Conservation (phyloP, 2,329 filamentous ascomycete genomes). For the Gaeumannomyces sp. region DNA sequence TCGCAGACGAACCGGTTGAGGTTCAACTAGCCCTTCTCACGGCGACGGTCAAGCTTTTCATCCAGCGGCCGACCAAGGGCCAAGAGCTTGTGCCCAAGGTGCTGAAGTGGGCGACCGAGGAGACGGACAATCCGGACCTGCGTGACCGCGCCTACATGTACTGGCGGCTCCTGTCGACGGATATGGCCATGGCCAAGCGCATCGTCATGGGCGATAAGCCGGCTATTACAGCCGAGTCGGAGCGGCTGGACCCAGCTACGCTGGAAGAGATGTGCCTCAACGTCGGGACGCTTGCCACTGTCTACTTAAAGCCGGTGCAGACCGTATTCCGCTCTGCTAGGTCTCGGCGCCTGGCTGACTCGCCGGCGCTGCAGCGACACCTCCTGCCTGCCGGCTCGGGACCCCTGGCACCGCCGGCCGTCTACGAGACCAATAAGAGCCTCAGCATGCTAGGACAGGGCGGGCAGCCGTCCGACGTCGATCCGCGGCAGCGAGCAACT, state of each 20-base stretch:
- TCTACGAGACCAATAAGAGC: constrained; percentile 51
- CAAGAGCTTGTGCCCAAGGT: constrained; percentile 91
- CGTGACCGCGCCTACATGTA: constrained; percentile 98
- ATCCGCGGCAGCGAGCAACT: constrained; percentile 31
- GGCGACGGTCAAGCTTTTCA: constrained; percentile 95
- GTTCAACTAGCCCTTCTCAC: constrained; percentile 92
- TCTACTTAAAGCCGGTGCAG: constrained; percentile 96
- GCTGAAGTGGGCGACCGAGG: constrained; percentile 96
- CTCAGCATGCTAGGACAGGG: constrained; percentile 53
- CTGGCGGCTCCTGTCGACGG: constrained; percentile 90
- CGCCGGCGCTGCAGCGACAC: constrained; percentile 76
- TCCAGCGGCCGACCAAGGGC: constrained; percentile 90
- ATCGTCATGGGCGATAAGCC: constrained; percentile 98
- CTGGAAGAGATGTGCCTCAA: constrained; percentile 97
- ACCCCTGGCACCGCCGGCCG: constrained; percentile 21
- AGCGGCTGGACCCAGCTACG: constrained; percentile 84
- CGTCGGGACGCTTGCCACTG: constrained; percentile 90
- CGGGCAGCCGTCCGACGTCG: constrained; percentile 44
- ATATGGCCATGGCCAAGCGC: constrained; percentile 76
- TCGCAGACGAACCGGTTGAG: constrained; percentile 90
- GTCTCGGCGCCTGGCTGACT: constrained; percentile 71
- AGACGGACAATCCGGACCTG: constrained; percentile 97
- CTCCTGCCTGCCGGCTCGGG: constrained; percentile 44
- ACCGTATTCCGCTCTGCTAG: constrained; percentile 91
- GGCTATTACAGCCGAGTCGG: constrained; percentile 89